A percentile compares a stretch with the other conserved stretches of the same genome.
These are phyloP conservation scores for Solanum chaucha DNA, from an alignment of 257 asterid species.

Conservation along the genomic window DNA sequence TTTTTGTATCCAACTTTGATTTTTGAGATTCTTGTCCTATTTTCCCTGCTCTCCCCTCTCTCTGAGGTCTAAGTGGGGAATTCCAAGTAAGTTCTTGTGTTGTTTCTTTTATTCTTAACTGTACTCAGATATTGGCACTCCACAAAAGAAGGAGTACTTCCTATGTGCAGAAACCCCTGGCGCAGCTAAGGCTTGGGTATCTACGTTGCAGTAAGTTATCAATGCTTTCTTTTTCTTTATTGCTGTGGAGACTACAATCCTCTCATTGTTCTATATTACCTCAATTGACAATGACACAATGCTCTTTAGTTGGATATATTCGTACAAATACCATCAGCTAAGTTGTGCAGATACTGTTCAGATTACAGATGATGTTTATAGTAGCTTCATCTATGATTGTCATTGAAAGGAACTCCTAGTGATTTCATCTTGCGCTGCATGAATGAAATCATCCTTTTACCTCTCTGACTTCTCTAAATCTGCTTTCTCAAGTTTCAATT, in stretches of 20 bases:
- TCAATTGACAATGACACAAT: background rate
- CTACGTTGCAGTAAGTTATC: slow-evolving; percentile 86
- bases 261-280: background rate
- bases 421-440: background rate
- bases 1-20: slow-evolving; percentile 72
- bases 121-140: slow-evolving; percentile 85
- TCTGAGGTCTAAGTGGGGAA: background rate
- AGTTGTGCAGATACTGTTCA: background rate
- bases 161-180: slow-evolving; percentile 97
- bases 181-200: slow-evolving; percentile 95
- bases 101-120: slow-evolving; percentile 34
- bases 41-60: background rate
- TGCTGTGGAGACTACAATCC: background rate
- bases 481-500: background rate
- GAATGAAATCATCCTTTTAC: background rate
- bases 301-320: background rate
- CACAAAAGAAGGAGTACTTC: slow-evolving; percentile 82
- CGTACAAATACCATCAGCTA: background rate
- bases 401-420: background rate
- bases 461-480: background rate
- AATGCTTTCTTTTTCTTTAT: slow-evolving; percentile 4
- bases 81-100: background rate
- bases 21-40: background rate
- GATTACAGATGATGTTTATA: background rate
- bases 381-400: background rate